Conservation (phyloP, 345 rosid genomes). For the Populus pruinosa region DNA sequence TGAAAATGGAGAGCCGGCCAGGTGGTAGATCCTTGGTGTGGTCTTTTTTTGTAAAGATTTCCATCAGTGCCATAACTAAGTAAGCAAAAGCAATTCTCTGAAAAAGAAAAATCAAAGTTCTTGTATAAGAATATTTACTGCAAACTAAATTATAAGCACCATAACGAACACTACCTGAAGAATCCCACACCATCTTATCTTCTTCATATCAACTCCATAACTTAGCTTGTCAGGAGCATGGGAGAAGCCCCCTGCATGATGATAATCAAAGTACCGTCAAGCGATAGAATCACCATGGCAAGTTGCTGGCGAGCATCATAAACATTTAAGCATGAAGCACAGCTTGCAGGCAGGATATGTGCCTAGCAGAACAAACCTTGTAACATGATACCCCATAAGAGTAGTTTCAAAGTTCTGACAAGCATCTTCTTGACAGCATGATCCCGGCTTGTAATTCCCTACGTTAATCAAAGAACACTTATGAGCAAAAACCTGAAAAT, state of each 20-base stretch:
- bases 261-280: conserved; percentile 13
- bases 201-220: conserved; percentile 76
- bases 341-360: neutral
- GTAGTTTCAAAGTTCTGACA: conserved; percentile 68
- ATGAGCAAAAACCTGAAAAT: neutral
- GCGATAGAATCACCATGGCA: neutral
- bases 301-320: neutral
- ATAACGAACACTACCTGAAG: conserved; percentile 58
- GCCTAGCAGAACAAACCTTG: conserved; percentile 50
- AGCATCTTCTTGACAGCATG: conserved; percentile 57
- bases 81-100: conserved; percentile 93
- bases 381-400: conserved; percentile 84
- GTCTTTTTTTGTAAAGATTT: conserved; percentile 49
- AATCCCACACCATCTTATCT: conserved; percentile 79
- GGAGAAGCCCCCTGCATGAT: conserved; percentile 67
- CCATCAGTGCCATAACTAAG: conserved; percentile 58
- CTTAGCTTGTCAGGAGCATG: conserved; percentile 76
- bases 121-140: neutral
- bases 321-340: neutral
- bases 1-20: conserved; percentile 48
- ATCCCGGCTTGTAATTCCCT: conserved; percentile 45
- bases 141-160: neutral
- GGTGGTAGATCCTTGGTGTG: conserved; percentile 29
- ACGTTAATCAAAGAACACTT: neutral
- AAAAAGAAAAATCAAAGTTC: conserved; percentile 2